phyloP scores from a whole-genome alignment of 2,329 filamentous ascomycete species.

The Lasiodiplodia citricola region DNA sequence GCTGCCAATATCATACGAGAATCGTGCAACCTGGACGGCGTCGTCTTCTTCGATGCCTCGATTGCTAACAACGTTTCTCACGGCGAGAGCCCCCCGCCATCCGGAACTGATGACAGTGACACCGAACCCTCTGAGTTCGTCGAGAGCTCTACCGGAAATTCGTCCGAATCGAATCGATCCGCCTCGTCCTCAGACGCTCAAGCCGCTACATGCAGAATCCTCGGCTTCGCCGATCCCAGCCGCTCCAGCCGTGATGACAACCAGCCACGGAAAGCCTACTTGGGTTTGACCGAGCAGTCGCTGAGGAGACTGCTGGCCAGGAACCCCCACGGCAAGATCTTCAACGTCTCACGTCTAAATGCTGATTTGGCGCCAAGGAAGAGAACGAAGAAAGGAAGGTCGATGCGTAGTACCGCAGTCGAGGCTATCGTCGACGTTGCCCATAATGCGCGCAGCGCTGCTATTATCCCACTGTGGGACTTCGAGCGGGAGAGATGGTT shows the following conservation, averaged over 20 bases:
- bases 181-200: neutral
- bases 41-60: conserved; percentile 42
- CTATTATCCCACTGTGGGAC: conserved; percentile 48
- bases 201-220: conserved; percentile 27
- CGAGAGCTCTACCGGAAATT: neutral
- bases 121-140: neutral
- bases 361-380: neutral
- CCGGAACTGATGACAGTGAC: neutral
- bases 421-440: conserved; percentile 6
- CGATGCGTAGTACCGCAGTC: neutral
- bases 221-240: conserved; percentile 29
- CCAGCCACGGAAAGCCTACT: neutral
- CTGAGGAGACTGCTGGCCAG: conserved; percentile 22
- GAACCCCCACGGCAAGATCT: conserved; percentile 27
- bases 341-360: conserved; percentile 12
- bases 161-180: neutral
- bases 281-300: conserved; percentile 36
- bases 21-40: conserved; percentile 41
- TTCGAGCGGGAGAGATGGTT: conserved; percentile 45
- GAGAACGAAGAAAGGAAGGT: neutral
- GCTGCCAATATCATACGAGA: conserved; percentile 40
- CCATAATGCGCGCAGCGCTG: conserved; percentile 43
- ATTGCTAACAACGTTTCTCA: conserved; percentile 28
- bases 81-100: neutral
- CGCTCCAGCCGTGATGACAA: conserved; percentile 16